Conservation (phyloP, 148 eudicot species). For the Chenopodium formosanum region DNA sequence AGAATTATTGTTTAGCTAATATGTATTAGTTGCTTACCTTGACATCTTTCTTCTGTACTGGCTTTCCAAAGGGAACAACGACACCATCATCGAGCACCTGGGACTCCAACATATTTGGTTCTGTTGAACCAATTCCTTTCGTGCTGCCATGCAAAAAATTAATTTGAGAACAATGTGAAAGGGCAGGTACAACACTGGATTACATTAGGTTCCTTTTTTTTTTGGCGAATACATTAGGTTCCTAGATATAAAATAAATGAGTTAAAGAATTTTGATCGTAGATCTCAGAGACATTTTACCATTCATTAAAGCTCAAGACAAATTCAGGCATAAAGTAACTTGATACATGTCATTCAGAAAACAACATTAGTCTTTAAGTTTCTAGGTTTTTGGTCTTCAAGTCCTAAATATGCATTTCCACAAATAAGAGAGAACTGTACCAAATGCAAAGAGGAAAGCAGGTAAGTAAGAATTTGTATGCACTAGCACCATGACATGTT, state of each 20-base stretch:
- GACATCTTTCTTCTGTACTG: constrained; percentile 40
- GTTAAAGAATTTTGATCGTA: neutral
- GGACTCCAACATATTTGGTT: constrained; percentile 63
- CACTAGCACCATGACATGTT: neutral
- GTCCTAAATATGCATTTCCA: neutral
- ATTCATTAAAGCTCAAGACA: neutral
- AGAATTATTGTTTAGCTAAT: neutral
- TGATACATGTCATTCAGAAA: neutral
- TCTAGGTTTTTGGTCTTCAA: neutral
- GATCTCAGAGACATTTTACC: neutral
- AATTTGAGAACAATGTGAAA: neutral
- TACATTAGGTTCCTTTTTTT: neutral
- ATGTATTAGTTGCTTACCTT: constrained; percentile 33
- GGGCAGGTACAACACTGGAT: neutral
- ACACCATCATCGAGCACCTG: constrained; percentile 69
- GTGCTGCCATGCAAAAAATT: constrained; percentile 53
- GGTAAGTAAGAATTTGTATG: neutral
- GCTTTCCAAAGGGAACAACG: constrained; percentile 76
- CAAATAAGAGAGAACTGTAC: neutral
- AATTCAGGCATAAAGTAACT: neutral
- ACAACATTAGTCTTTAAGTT: neutral
- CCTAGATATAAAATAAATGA: neutral
- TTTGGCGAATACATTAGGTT: neutral
- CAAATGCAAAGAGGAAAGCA: neutral
- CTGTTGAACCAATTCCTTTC: constrained; percentile 89